Evolutionary conservation across 2,329 filamentous ascomycete species (phyloP).

Genomic region (Talaromyces verruculosus): DNA sequence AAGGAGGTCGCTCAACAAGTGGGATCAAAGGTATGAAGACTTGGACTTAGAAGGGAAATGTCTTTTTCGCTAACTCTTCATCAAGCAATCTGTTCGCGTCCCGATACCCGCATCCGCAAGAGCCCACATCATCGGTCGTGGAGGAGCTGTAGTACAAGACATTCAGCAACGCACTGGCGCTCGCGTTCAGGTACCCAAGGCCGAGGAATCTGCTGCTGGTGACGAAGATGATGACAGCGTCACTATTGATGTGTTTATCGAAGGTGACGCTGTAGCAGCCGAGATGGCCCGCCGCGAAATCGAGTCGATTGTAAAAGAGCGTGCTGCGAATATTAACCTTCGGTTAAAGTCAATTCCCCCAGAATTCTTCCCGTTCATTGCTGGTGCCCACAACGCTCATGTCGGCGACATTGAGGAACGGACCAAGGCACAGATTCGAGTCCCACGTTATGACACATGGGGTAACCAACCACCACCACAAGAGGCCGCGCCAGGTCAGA

Average conservation of each 20-base stretch:
- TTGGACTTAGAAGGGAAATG: conserved; percentile 27
- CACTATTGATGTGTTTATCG: conserved; percentile 80
- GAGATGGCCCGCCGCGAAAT: conserved; percentile 82
- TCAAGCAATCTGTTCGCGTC: conserved; percentile 67
- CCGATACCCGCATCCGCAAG: conserved; percentile 80
- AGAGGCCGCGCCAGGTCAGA: conserved; percentile 62
- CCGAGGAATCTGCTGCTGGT: conserved; percentile 62
- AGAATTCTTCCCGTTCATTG: conserved; percentile 94
- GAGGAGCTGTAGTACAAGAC: conserved; percentile 83
- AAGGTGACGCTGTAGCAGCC: conserved; percentile 86
- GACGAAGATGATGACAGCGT: conserved; percentile 76
- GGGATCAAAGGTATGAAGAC: conserved; percentile 67
- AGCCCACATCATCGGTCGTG: conserved; percentile 88
- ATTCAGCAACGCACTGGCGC: conserved; percentile 89
- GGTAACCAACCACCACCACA: conserved; percentile 65
- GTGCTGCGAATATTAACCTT: conserved; percentile 76
- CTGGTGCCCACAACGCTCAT: conserved; percentile 70
- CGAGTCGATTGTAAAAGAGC: conserved; percentile 81
- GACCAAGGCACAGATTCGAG: conserved; percentile 74
- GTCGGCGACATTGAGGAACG: conserved; percentile 68
- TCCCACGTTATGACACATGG: conserved; percentile 80
- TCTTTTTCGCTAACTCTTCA: conserved; percentile 18
- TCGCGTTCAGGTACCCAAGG: conserved; percentile 82
- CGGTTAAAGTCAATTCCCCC: conserved; percentile 81
- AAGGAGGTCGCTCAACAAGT: conserved; percentile 87